Base-by-base conservation (phyloP, 1,139 yeast genomes). In the Pichia sp. region DNA sequence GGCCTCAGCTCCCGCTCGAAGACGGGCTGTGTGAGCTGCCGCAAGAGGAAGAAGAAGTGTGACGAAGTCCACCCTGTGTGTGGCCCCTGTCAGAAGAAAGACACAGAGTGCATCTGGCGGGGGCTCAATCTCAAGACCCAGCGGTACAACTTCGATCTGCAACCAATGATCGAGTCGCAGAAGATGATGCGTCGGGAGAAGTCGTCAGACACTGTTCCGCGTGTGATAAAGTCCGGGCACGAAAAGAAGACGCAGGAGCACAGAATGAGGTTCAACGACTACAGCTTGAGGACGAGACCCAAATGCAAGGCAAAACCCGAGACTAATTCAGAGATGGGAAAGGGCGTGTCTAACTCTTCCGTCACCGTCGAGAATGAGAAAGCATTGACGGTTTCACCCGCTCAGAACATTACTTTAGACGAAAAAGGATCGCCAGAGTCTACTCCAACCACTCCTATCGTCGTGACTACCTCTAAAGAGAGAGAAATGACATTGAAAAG, bases 51-150 rank as follows among this genome's bases (percentile, higher is more conserved):
- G 58, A 68, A 67, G 53, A 68, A 68, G 49, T 68, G 71, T 59
- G 70, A 67, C 54, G 71, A 68, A 53, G 55, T 43, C 8, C 63
- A 60, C 33, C 71, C 71, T 2, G 56, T 60, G 3, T 68, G 71
- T 53, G 70, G 69, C 2, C 44, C 58, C 10, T 68, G 71, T 49
- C 7, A 46, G 29, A 60, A 59, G 47, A 61, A 58, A 50, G 53
- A 55, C 2, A 10, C 55, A 0, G 57, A 53, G 20, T 68, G 71
- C 56, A 48, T 57, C 5, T 64, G 70, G 62, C 57, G 62, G 27
- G 54, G 55, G 3, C 29, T 48, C 1, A 38, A 38, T 12, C 20
- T 48, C 4, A 48, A 50, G 3, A 53, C 52, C 2, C 50, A 53
- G 10, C 55, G 55, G 29, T 55, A 49, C 29, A 24, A 41, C 1